A percentile compares a stretch with the other conserved stretches of the same genome.
These are phyloP conservation scores for Fusarium tjaetaba DNA, from an alignment of 2,329 filamentous ascomycete species.

Conservation along the genomic window DNA sequence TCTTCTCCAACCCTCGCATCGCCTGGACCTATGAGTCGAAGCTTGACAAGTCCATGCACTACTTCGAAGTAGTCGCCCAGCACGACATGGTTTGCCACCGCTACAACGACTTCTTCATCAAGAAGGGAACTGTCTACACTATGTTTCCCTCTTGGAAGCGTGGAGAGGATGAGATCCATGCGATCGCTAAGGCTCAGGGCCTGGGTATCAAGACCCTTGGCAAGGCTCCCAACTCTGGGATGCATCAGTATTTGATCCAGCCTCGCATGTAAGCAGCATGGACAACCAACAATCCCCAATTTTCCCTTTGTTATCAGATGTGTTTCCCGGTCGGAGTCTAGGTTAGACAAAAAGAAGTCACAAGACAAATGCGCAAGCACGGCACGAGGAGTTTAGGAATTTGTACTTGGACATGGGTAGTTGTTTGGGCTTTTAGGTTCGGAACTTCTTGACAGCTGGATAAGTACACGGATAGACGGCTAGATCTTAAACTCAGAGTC, in stretches of 20 bases:
- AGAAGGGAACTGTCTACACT: not conserved
- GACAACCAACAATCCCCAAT: too few relatives aligned
- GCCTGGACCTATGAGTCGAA: slow-evolving; percentile 19
- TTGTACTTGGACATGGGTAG: not conserved
- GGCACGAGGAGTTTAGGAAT: not conserved
- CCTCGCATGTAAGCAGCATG: not conserved
- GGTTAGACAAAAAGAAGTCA: not conserved
- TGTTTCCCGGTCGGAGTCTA: not conserved
- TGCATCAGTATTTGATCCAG: slow-evolving; percentile 32
- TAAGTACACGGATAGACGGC: not conserved
- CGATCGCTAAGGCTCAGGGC: slow-evolving; percentile 16
- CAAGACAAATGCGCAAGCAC: not conserved
- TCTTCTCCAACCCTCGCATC: not conserved
- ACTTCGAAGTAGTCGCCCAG: slow-evolving; percentile 22
- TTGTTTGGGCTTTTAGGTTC: not conserved
- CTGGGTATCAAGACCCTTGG: slow-evolving; percentile 29
- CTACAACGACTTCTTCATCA: not conserved
- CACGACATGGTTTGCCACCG: slow-evolving; percentile 22
- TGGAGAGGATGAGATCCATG: slow-evolving; percentile 14
- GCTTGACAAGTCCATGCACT: slow-evolving; percentile 24
- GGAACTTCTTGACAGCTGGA: not conserved
- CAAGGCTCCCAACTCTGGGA: slow-evolving; percentile 29
- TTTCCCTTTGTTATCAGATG: not conserved
- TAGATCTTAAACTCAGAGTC: not conserved
- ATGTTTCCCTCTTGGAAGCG: slow-evolving; percentile 42